phyloP scores from a whole-genome alignment of 1,284 basidiomycete genomes.

The Rhodotorula glutinis region DNA sequence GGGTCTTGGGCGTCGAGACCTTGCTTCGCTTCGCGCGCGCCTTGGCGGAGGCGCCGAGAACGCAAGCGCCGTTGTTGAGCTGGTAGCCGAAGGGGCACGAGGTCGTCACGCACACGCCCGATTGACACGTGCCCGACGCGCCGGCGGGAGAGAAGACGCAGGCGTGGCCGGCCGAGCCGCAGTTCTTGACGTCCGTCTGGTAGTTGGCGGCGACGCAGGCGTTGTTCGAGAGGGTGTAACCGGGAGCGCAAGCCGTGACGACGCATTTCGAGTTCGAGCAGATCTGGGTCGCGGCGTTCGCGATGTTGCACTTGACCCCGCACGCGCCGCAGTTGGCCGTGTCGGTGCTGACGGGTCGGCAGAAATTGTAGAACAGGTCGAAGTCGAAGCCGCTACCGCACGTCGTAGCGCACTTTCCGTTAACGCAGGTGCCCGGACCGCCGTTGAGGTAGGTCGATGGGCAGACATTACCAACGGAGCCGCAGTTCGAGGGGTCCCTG shows the following conservation, averaged over 20 bases:
- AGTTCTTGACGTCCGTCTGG: constrained; percentile 19
- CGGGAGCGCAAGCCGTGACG: constrained; percentile 6
- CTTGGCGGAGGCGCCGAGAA: constrained; percentile 3
- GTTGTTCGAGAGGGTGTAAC: constrained; percentile 11
- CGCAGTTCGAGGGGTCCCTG: too few relatives aligned
- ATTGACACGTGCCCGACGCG: constrained; percentile 9
- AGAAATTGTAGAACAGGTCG: constrained; percentile 15
- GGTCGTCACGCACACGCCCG: constrained; percentile 10
- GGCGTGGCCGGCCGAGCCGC: constrained; percentile 9
- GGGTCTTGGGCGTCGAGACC: constrained; percentile 11
- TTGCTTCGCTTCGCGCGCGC: constrained; percentile 29
- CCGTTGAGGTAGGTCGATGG: constrained; percentile 31
- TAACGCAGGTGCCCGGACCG: constrained; percentile 21
- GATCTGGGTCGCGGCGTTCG: constrained; percentile 2
- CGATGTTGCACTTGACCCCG: constrained; percentile 26
- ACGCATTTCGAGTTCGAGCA: constrained; percentile 7
- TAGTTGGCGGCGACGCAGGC: constrained; percentile 10
- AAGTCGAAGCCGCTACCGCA: constrained; percentile 33
- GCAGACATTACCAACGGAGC: constrained; percentile 29
- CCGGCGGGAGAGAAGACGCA: constrained; percentile 13
- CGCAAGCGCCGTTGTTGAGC: constrained; percentile 16
- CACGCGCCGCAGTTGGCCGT: constrained; percentile 31
- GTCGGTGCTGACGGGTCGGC: constrained; percentile 18
- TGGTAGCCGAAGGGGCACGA: constrained; percentile 17
- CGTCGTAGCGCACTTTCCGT: constrained; percentile 22